phyloP scores from a whole-genome alignment of 305 asterid genomes.

The Fraxinus albicans region DNA sequence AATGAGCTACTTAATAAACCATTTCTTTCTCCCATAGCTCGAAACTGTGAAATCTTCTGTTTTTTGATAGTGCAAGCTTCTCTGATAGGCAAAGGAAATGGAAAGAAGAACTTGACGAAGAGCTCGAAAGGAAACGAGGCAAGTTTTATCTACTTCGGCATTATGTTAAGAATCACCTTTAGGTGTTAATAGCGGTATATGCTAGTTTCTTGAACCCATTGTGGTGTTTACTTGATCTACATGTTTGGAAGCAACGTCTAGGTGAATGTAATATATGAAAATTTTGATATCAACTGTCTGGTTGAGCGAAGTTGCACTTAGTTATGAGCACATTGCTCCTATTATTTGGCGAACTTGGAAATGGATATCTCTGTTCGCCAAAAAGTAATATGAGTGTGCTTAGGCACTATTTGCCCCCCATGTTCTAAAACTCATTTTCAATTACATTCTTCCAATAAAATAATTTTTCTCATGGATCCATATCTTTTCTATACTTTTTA shows the following conservation, averaged over 20 bases:
- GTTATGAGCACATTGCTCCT: not conserved
- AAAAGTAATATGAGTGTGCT: not conserved
- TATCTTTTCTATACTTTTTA: not conserved
- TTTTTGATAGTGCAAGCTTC: not conserved
- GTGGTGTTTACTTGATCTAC: not conserved
- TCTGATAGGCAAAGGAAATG: conserved; percentile 51
- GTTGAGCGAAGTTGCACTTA: not conserved
- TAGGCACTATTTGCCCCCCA: not conserved
- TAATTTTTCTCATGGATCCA: not conserved
- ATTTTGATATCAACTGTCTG: not conserved
- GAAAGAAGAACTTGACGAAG: conserved; percentile 65
- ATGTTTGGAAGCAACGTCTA: not conserved
- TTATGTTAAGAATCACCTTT: not conserved
- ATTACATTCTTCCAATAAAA: not conserved
- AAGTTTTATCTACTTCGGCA: not conserved
- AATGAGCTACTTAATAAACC: not conserved
- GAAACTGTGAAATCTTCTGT: conserved; percentile 18
- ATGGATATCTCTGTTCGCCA: not conserved
- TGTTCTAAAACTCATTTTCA: not conserved
- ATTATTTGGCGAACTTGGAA: not conserved
- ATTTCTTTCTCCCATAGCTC: not conserved
- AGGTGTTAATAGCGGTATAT: not conserved
- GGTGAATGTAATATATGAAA: not conserved
- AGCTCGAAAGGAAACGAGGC: conserved; percentile 54
- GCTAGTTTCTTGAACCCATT: not conserved